Evolutionary conservation across 192 early-diverging fungal species (phyloP).

Genomic region (Backusella tuberculispora): DNA sequence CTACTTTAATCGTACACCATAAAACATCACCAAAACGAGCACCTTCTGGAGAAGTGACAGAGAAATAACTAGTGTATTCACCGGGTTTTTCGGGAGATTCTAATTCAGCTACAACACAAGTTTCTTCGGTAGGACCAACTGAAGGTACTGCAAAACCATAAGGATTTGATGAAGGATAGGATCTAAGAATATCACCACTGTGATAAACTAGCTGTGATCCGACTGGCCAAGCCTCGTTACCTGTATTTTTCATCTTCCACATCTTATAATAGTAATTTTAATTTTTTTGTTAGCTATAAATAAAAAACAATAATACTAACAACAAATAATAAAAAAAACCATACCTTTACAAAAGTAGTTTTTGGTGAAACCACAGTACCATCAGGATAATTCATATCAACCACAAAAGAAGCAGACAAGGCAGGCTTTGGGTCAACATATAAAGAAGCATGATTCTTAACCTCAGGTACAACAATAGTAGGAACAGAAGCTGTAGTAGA

Average conservation of each 20-base stretch:
- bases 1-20: constrained; percentile 69
- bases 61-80: constrained; percentile 66
- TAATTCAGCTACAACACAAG: constrained; percentile 64
- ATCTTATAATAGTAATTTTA: constrained; percentile 40
- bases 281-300: background rate
- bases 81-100: constrained; percentile 64
- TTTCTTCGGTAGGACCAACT: constrained; percentile 54
- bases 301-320: background rate
- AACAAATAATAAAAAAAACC: background rate
- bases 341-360: constrained; percentile 61
- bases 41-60: constrained; percentile 59
- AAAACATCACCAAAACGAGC: constrained; percentile 66
- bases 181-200: constrained; percentile 49
- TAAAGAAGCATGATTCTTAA: background rate
- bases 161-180: constrained; percentile 46
- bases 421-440: background rate
- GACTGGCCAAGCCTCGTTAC: constrained; percentile 61
- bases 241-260: constrained; percentile 70
- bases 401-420: constrained; percentile 58
- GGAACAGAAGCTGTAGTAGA: background rate
- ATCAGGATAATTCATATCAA: constrained; percentile 71
- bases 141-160: constrained; percentile 49
- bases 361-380: constrained; percentile 56
- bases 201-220: constrained; percentile 58
- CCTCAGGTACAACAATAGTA: background rate